Evolutionary conservation across 371 early-diverging fungal species (phyloP).

Genomic region (Umbelopsis sp.): DNA sequence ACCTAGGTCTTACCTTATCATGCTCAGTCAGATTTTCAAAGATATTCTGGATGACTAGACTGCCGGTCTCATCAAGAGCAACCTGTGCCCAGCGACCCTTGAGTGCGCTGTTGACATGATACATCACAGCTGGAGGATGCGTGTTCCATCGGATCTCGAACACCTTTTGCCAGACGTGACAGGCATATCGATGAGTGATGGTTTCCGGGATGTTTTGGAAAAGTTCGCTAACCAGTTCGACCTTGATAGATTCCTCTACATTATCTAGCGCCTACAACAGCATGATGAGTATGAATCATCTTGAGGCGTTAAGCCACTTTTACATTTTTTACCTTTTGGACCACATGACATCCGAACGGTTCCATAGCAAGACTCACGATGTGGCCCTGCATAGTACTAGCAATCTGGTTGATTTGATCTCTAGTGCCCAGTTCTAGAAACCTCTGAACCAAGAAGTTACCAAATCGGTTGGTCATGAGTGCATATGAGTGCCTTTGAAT

Average conservation of each 20-base stretch:
- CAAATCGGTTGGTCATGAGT: conserved; percentile 77
- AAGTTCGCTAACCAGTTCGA: conserved; percentile 63
- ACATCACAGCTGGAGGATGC: conserved; percentile 59
- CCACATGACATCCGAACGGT: conserved; percentile 81
- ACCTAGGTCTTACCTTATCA: conserved; percentile 51
- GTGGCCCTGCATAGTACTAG: conserved; percentile 64
- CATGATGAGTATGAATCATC: not conserved
- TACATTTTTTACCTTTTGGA: conserved; percentile 64
- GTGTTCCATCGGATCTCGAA: conserved; percentile 70
- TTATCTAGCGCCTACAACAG: conserved; percentile 59
- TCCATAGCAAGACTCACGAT: conserved; percentile 69
- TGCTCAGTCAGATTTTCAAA: conserved; percentile 71
- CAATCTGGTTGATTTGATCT: conserved; percentile 61
- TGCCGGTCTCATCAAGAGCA: conserved; percentile 79
- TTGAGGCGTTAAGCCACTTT: not conserved
- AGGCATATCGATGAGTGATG: conserved; percentile 77
- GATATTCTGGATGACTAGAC: conserved; percentile 80
- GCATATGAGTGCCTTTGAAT: conserved; percentile 59
- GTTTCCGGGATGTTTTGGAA: conserved; percentile 68
- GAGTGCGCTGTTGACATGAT: conserved; percentile 60
- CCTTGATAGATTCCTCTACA: conserved; percentile 63
- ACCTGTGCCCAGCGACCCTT: conserved; percentile 69
- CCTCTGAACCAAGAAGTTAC: conserved; percentile 79
- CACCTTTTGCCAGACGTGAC: conserved; percentile 82
- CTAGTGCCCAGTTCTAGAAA: conserved; percentile 69